Conservation (phyloP, 768 basidiomycete genomes). For the Agrocybe praecox region DNA sequence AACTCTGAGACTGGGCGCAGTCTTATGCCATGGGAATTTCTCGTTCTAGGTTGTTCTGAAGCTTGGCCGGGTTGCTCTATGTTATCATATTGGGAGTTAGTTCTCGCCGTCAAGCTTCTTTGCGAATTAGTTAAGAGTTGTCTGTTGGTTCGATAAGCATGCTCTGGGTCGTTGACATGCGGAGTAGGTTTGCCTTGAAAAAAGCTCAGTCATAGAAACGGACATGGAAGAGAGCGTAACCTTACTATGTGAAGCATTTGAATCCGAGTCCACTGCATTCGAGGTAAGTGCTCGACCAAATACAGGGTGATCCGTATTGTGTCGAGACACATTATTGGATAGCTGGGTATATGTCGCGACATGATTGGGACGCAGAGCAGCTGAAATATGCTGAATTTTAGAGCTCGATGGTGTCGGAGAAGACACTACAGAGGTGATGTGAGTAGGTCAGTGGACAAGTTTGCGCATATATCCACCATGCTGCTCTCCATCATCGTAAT, state of each 20-base stretch:
- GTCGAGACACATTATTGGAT: not conserved
- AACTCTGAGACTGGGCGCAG: constrained; percentile 75
- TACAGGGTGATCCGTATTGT: not conserved
- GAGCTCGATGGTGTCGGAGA: not conserved
- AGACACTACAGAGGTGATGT: not conserved
- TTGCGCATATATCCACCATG: constrained; percentile 37
- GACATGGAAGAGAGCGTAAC: too few relatives aligned
- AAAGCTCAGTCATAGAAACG: too few relatives aligned
- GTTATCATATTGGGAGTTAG: not conserved
- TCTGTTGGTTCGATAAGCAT: not conserved
- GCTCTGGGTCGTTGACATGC: not conserved
- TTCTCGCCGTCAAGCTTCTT: not conserved
- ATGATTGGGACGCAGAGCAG: not conserved
- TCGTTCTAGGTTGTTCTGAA: constrained; percentile 2
- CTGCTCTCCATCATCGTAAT: constrained; percentile 25
- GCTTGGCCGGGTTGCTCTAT: not conserved
- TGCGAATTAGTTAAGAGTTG: too few relatives aligned
- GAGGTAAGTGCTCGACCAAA: not conserved
- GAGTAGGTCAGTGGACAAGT: not conserved
- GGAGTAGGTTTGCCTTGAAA: too few relatives aligned
- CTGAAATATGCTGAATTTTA: not conserved
- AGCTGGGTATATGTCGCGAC: not conserved
- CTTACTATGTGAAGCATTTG: too few relatives aligned
- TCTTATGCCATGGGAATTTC: constrained; percentile 41
- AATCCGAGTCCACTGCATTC: too few relatives aligned